Conservation (phyloP, 768 basidiomycete species). For the Podaxis rugospora region DNA sequence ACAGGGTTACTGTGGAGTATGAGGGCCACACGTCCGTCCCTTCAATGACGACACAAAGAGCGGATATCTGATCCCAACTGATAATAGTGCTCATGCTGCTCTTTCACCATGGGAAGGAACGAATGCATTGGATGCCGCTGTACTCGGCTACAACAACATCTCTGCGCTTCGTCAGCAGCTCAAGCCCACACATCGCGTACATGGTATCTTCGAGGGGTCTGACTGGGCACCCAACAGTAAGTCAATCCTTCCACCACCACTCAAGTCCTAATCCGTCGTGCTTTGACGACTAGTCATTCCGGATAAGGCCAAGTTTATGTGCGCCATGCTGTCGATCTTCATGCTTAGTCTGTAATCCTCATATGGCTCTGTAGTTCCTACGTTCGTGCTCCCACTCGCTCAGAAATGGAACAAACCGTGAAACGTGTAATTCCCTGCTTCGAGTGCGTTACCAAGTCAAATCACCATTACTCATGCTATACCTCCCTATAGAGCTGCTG, state of each 20-base stretch:
- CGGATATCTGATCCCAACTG: not conserved
- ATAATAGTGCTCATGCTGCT: constrained; percentile 67
- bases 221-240: constrained; percentile 74
- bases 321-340: constrained; percentile 17
- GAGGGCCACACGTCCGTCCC: constrained; percentile 64
- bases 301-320: constrained; percentile 73
- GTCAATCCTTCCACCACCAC: constrained; percentile 15
- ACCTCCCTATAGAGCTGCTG: constrained; percentile 49
- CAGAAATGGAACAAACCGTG: constrained; percentile 52
- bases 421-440: constrained; percentile 70
- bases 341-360: not conserved
- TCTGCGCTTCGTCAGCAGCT: constrained; percentile 81
- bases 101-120: constrained; percentile 82
- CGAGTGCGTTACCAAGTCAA: constrained; percentile 38
- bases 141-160: constrained; percentile 77
- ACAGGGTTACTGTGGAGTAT: constrained; percentile 59
- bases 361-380: constrained; percentile 44
- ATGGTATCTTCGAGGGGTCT: constrained; percentile 73
- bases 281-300: constrained; percentile 59
- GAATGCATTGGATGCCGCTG: constrained; percentile 85
- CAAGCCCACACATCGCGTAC: constrained; percentile 70
- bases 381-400: constrained; percentile 65
- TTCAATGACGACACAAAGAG: not conserved
- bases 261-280: not conserved
- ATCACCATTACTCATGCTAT: not conserved